Evolutionary conservation across 495 filamentous ascomycete species (phyloP).

Genomic region (Apiosordaria backusii): DNA sequence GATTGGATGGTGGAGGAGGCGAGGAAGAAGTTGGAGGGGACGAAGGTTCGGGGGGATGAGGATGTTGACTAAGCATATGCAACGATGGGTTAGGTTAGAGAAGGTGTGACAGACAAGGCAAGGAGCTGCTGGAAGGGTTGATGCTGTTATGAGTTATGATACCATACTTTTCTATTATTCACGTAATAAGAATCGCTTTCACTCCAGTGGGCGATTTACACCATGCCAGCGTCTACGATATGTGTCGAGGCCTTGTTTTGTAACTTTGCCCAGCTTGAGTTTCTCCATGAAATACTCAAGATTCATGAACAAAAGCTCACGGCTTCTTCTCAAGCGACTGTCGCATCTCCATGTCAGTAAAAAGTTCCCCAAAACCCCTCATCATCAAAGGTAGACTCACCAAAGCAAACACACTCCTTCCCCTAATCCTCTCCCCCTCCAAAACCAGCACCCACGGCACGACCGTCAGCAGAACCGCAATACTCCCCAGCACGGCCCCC

Average conservation of each 20-base stretch:
- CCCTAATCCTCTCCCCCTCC: constrained; percentile 74
- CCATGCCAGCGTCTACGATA: no score
- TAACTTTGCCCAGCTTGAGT: no score
- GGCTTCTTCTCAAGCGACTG: not conserved
- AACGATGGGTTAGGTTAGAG: not conserved
- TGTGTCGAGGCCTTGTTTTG: no score
- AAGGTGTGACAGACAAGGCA: no score
- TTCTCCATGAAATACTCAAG: no score
- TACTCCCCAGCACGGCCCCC: constrained; percentile 69
- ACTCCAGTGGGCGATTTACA: no score
- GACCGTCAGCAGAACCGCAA: constrained; percentile 65
- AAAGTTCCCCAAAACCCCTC: not conserved
- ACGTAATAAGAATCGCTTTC: no score
- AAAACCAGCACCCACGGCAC: constrained; percentile 86
- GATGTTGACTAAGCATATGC: constrained; percentile 31
- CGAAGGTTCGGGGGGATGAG: constrained; percentile 18
- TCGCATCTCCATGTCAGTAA: not conserved
- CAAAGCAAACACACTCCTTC: constrained; percentile 69
- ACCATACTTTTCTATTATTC: no score
- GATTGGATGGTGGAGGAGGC: constrained; percentile 27
- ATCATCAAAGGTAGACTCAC: constrained; percentile 19
- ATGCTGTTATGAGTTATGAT: constrained; percentile 6
- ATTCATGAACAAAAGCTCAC: no score
- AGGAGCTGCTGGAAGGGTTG: no score
- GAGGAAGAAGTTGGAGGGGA: constrained; percentile 8